Evolutionary conservation across 371 early-diverging fungal species (phyloP), one percentile per base, ranked within the genome.

Genomic region (Saksenaea vasiformis): DNA sequence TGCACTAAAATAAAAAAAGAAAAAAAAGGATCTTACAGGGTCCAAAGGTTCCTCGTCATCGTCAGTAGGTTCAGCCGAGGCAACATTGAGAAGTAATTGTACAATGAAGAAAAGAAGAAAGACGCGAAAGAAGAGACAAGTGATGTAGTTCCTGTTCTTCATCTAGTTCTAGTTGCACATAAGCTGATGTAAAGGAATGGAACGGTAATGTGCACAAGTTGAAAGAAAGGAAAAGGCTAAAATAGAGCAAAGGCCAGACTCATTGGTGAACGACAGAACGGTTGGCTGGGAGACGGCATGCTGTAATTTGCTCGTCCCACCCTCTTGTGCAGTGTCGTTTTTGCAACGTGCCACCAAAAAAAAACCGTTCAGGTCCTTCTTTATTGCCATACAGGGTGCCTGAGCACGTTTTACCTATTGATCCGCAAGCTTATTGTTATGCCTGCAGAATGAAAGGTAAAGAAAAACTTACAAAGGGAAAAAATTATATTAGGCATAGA

Each of bases 251-350:
- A 60, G 60, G 43, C 54, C 62, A 58, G 58, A 57, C 61, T 54
- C 38, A 47, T 39, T 31, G 31, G 36, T 41, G 31, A 38, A 54
- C 62, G 14, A 34, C 34, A 28, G 56, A 34, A 51, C 38, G 37
- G 28, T 44, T 60, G 55, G 51, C 60, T 55, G 61, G 41, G 60
- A 34, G 54, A 44, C 41, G 51, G 22, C 51, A 47, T 43, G 22
- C 26, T 17, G 31, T 58, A 68, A 68, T 68, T 68, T 55, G 54
- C 53, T 68, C 58, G 68, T 68, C 60, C 63, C 24, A 68, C 68
- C 60, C 17, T 55, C 54, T 51, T 60, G 60, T 68, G 63, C 63
- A 34, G 60, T 41, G 56, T 28, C 31, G n/a, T 36, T 37, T 56
- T 56, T 56, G 37, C 57, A 56, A 56, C 57, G 57, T 56, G 34